Evolutionary conservation across 2,329 filamentous ascomycete genomes (phyloP), one percentile per base, ranked within the genome.

Genomic region (Diplodia corticola): DNA sequence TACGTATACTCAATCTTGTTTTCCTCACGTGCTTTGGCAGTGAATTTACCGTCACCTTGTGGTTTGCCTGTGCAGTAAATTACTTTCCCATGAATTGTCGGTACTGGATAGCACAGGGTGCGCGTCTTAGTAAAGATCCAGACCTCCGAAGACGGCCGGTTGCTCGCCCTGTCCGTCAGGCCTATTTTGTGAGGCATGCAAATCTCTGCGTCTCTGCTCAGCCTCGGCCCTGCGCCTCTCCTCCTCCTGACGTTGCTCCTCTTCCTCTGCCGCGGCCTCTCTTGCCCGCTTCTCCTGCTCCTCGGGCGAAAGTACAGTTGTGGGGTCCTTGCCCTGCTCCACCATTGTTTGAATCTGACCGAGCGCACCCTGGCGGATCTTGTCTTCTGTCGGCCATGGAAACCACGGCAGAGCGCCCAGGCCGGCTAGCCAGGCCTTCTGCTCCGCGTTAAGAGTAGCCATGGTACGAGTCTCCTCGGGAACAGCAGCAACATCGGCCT

Each of bases 311-410:
- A 76, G 68, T 61, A 78, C 74, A n/a, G 66, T 71, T 24, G 69
- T 83, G 9, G 87, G 87, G 73, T 91, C 86, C 69, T 86, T 83
- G 7, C 88, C 89, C 64, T 82, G 79, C 71, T 90, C 88, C 5
- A 84, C 70, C 68, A 92, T 82, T 26, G 82, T 78, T 72, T 92
- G 88, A 51, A 83, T 79, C 35, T 74, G 69, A 55, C 88, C 89
- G 49, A 96, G 81, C 1, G 88, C 88, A 40, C 92, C 91, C 17
- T 81, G 80, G 35, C 87, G 85, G 69, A 95, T 91, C 67, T 87
- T 85, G 35, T 89, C 86, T 69, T 91, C 88, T 30, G 81, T 82
- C 0, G 91, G 91, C 91, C 91, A 96, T 0, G 92, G 91, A 54
- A 88, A 84, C 79, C 93, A 96, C 44, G 84, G 10, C 84, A 83